Conservation (phyloP, 257 asterid genomes). For the Solanum peruvianum region DNA sequence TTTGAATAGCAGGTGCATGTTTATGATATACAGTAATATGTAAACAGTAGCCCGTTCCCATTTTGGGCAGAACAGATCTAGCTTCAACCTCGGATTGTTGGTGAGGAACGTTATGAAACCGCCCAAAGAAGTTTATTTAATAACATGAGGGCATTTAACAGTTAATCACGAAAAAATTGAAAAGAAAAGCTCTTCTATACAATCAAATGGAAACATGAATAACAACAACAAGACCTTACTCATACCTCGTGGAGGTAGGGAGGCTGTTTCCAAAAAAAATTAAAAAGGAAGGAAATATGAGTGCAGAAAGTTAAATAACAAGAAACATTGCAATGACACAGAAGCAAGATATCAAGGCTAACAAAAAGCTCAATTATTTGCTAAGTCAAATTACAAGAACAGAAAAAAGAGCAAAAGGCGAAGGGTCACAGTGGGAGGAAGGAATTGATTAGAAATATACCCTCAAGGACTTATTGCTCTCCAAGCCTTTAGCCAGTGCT, state of each 20-base stretch:
- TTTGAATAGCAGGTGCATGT: neutral
- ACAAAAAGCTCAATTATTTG: neutral
- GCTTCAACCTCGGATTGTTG: neutral
- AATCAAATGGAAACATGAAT: neutral
- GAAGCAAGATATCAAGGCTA: neutral
- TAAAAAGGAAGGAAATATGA: neutral
- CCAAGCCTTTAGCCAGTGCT: constrained; percentile 87
- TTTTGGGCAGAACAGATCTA: neutral
- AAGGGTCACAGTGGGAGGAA: neutral
- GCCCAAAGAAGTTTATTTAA: neutral
- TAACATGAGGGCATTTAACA: neutral
- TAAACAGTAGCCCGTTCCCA: neutral
- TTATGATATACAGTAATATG: neutral
- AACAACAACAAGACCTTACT: neutral
- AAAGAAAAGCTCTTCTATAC: neutral
- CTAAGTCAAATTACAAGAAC: neutral
- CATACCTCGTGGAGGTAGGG: neutral
- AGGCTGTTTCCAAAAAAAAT: neutral
- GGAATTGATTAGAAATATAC: constrained; percentile 22
- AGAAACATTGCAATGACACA: neutral
- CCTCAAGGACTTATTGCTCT: constrained; percentile 79
- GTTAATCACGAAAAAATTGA: neutral
- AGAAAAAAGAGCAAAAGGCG: neutral
- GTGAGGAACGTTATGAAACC: neutral
- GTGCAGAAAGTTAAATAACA: neutral